A percentile compares a stretch with the other conserved stretches of the same genome.
These are phyloP conservation scores for Mucor racemosus DNA, from an alignment of 371 early-diverging fungal species.

Conservation along the genomic window DNA sequence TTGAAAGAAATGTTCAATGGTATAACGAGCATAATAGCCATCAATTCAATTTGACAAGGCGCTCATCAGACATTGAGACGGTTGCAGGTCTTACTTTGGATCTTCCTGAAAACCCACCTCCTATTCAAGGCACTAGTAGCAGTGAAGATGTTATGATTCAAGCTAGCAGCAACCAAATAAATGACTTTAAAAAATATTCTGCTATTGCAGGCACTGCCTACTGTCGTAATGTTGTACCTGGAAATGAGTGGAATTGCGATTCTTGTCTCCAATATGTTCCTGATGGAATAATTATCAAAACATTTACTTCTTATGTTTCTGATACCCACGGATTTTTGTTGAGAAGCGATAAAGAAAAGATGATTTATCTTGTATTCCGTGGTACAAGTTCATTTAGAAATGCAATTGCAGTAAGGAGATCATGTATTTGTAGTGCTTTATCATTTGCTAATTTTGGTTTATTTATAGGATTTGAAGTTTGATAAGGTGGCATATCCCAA, in stretches of 20 bases:
- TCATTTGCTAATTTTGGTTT: neutral
- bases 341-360: constrained; percentile 26
- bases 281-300: constrained; percentile 26
- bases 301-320: constrained; percentile 19
- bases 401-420: constrained; percentile 18
- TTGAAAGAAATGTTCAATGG: constrained; percentile 15
- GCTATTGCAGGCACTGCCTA: constrained; percentile 31
- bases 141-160: neutral
- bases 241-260: constrained; percentile 21
- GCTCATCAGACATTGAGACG: constrained; percentile 6
- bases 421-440: neutral
- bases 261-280: constrained; percentile 27
- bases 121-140: neutral
- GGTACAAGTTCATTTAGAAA: constrained; percentile 32
- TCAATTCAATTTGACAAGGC: constrained; percentile 8
- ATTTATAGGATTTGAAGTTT: neutral
- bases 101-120: constrained; percentile 13
- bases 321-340: constrained; percentile 30
- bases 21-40: constrained; percentile 1
- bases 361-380: constrained; percentile 31
- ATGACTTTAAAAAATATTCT: constrained; percentile 18
- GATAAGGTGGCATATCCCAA: constrained; percentile 10
- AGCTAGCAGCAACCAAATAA: constrained; percentile 16
- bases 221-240: constrained; percentile 25
- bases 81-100: constrained; percentile 16